Percentiles rank a stretch among this genome's conserved stretches.
Evolutionary conservation across 192 early-diverging fungal genomes (phyloP).

Genomic region (Coemansia sp.): DNA sequence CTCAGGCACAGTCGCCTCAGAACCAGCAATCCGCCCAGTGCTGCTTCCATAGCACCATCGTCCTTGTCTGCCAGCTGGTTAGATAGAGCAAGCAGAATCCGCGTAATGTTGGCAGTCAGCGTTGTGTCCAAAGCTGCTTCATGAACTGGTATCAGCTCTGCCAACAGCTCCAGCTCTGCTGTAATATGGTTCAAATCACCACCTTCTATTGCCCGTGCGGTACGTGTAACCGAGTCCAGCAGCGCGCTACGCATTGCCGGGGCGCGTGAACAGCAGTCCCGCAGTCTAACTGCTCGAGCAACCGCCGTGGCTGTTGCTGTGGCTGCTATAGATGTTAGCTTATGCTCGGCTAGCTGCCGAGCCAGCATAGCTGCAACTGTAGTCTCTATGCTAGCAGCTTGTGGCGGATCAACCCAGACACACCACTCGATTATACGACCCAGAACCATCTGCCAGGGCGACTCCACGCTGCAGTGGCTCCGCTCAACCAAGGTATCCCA

Average conservation of each 20-base stretch:
- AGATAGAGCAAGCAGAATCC: conserved; percentile 10
- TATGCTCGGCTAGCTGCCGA: conserved; percentile 4
- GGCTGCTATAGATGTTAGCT: neutral
- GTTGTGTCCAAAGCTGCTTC: conserved; percentile 19
- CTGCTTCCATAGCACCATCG: neutral
- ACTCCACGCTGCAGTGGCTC: neutral
- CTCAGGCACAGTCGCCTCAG: conserved; percentile 22
- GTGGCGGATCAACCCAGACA: conserved; percentile 26
- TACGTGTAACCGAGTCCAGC: conserved; percentile 14
- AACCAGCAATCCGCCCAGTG: conserved; percentile 15
- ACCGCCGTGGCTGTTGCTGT: neutral
- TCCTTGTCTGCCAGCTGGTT: neutral
- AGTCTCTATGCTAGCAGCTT: conserved; percentile 19
- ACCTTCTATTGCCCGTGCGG: neutral
- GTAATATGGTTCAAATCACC: conserved; percentile 2
- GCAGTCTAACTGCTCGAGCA: conserved; percentile 24
- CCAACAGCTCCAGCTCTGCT: conserved; percentile 31
- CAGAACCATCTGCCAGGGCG: conserved; percentile 35
- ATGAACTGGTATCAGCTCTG: conserved; percentile 30
- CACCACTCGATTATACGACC: conserved; percentile 32
- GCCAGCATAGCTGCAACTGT: conserved; percentile 23
- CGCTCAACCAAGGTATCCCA: conserved; percentile 14
- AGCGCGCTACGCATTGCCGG: conserved; percentile 38
- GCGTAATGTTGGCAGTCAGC: conserved; percentile 16
- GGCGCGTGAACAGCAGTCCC: conserved; percentile 20